A percentile compares a stretch with the other conserved stretches of the same genome.
phyloP scores from a whole-genome alignment of 768 basidiomycete genomes.

The Hortiboletus flavorubellus region DNA sequence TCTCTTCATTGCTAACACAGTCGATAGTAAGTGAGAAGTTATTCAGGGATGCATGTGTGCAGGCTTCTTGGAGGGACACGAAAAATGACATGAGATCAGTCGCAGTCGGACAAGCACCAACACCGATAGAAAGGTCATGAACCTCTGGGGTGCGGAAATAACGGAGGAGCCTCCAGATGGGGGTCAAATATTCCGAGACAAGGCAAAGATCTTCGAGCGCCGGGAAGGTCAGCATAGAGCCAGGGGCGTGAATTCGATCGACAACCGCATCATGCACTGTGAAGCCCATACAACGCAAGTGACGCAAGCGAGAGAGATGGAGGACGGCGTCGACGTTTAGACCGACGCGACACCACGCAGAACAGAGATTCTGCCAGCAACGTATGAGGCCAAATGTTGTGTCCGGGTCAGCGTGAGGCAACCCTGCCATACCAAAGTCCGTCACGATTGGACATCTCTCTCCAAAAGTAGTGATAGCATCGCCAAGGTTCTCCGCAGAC shows the following conservation, averaged over 20 bases:
- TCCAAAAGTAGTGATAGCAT: not conserved
- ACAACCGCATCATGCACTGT: not conserved
- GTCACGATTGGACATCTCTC: not conserved
- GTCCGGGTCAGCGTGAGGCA: not conserved
- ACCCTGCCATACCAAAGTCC: too few relatives aligned
- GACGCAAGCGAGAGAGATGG: constrained; percentile 1
- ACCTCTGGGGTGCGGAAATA: not conserved
- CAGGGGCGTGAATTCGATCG: not conserved
- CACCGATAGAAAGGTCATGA: not conserved
- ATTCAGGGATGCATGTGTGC: not conserved
- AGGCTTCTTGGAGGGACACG: not conserved
- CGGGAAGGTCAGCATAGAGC: constrained; percentile 1
- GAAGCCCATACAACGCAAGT: not conserved
- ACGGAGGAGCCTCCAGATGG: not conserved
- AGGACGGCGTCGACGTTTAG: not conserved
- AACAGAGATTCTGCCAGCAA: constrained; percentile 4
- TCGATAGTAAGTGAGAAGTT: not conserved
- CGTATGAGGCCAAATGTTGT: not conserved
- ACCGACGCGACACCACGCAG: not conserved
- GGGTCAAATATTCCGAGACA: not conserved
- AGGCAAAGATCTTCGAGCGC: not conserved
- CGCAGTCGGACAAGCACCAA: not conserved
- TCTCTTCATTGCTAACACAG: not conserved
- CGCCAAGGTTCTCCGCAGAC: not conserved
- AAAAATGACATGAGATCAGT: constrained; percentile 3